Evolutionary conservation across 805 yeast species (phyloP), one percentile per base, ranked within the genome.

Genomic region (Zygosaccharomyces bisporus): DNA sequence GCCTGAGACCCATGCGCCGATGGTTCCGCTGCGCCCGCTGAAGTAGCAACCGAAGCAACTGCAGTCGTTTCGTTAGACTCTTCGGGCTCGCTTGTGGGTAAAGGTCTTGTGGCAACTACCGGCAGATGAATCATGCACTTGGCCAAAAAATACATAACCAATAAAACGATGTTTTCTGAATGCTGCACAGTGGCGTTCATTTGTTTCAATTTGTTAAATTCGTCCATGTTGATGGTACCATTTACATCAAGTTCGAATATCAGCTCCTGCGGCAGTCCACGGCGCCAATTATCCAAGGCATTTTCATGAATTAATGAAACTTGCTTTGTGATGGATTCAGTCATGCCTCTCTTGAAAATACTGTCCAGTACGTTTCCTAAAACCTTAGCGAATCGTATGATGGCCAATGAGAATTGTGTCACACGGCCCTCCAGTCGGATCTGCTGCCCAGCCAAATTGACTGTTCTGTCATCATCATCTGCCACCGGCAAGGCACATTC

Each of bases 401-500:
- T 64, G 13, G 80, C 74, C 49, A 84, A 68, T 0, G 90, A 80
- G 35, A 77, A 70, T 45, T 76, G 77, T 34, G 80, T 70, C 4
- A 83, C 90, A 55, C 80, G 80, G 42, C 91, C 91, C 40, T 81
- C 85, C 46, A 84, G 70, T 10, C 81, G 74, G 30, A 43, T 76
- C 71, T 57, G 81, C 76, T 47, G 51, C 16, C 47, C 52, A 13
- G 53, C 51, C 13, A 50, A 46, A 58, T 80, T 80, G 46, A 81
- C 76, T 25, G 79, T 73, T 50, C 79, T 74, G 51, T 79, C 71
- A 55, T 79, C 81, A 34, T 74, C 77, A 39, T 69, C 72, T 24
- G 77, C 67, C 40, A 83, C 79, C 1, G 96, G 96, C 55, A 85
- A 66, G 1, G 91, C 90, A 70, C 95, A 87, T 61, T 87, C 95